Conservation (phyloP, 768 basidiomycete genomes). For the Lactarius pseudohatsudake region DNA sequence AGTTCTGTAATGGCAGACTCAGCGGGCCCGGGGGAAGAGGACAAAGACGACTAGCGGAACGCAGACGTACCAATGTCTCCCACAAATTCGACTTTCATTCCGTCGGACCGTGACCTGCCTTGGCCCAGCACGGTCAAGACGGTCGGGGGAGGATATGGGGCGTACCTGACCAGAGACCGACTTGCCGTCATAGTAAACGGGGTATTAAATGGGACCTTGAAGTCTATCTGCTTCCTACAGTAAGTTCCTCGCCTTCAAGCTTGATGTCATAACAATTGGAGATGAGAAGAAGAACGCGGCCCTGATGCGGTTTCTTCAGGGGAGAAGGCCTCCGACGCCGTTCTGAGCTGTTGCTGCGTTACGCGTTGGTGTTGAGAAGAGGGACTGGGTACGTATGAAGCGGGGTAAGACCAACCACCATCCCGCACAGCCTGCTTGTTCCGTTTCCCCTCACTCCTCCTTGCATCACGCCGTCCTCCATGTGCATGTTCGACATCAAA, state of each 20-base stretch:
- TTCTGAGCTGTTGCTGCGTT: neutral
- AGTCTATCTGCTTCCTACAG: constrained; percentile 82
- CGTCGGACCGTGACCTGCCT: constrained; percentile 81
- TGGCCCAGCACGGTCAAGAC: neutral
- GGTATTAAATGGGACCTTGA: constrained; percentile 79
- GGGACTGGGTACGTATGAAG: neutral
- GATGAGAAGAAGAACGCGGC: constrained; percentile 91
- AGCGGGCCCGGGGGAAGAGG: constrained; percentile 19
- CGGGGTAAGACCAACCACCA: neutral
- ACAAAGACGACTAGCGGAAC: neutral
- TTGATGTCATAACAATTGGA: constrained; percentile 91
- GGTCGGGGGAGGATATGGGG: neutral
- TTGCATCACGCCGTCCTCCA: constrained; percentile 1
- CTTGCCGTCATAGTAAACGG: constrained; percentile 96
- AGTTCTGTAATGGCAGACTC: constrained; percentile 50
- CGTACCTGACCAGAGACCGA: constrained; percentile 83
- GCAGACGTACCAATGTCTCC: constrained; percentile 81
- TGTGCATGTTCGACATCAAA: neutral
- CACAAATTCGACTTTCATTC: constrained; percentile 96
- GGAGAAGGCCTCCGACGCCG: neutral
- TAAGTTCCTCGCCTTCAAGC: constrained; percentile 67
- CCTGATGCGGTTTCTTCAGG: constrained; percentile 43
- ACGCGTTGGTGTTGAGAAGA: neutral
- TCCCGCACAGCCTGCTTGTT: too few species aligned
- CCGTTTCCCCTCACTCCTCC: too few species aligned